These are phyloP conservation scores for Flaveria robusta DNA, from an alignment of 129 eudicot genomes.

Conservation along the genomic window DNA sequence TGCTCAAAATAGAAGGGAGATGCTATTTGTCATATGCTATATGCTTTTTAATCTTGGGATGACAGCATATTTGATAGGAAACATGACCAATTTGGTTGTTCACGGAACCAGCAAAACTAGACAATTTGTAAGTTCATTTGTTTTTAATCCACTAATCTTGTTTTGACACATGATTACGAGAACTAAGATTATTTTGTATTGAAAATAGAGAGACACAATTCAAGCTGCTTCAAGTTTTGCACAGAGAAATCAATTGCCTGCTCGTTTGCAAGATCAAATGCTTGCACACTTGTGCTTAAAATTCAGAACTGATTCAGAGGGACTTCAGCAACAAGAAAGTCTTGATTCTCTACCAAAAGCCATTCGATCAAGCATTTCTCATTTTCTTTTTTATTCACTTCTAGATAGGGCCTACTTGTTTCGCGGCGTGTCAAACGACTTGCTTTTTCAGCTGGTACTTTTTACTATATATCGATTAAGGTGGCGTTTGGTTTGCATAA, in stretches of 20 bases:
- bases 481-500: not conserved
- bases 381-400: constrained; percentile 83
- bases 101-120: constrained; percentile 85
- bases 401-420: constrained; percentile 82
- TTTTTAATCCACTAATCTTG: not conserved
- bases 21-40: constrained; percentile 78
- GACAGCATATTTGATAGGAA: constrained; percentile 87
- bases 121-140: constrained; percentile 62
- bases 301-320: constrained; percentile 93
- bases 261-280: constrained; percentile 94
- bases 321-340: constrained; percentile 90
- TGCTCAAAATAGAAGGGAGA: constrained; percentile 83
- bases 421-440: constrained; percentile 79
- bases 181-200: constrained; percentile 7
- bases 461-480: not conserved
- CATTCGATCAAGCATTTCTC: constrained; percentile 86
- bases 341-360: constrained; percentile 98
- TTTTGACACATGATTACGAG: constrained; percentile 2
- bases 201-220: constrained; percentile 83
- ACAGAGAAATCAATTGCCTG: constrained; percentile 77
- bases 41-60: constrained; percentile 94
- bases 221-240: constrained; percentile 98
- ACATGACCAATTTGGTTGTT: constrained; percentile 95
- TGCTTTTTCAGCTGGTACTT: constrained; percentile 89
- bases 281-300: constrained; percentile 89